Evolutionary conservation across 805 yeast species (phyloP), one percentile per base, ranked within the genome.

Genomic region (Cyberlindnera meyerae): DNA sequence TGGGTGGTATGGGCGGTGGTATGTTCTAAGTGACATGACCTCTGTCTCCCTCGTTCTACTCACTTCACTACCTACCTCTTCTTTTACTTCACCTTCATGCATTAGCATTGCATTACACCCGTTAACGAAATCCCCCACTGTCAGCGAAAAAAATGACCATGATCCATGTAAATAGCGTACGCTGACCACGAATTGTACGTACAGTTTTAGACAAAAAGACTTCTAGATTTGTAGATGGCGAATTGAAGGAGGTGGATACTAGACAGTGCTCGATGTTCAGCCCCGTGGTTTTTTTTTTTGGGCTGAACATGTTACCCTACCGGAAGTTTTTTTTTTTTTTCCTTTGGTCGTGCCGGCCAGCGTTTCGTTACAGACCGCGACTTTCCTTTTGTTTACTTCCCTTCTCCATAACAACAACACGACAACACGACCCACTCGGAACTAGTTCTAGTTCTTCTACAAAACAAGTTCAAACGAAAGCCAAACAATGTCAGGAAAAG

Each of bases 401-500:
- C 32, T 31, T 39, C 34, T 31, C 44, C 25, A 31, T 34, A 30
- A 30, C 37, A 38, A 16, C 24, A 25, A 21, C 11, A 27, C 27
- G 7, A 28, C 35, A 11, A 24, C 18, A 12, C 25, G 16, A 15
- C 16, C 30, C 15, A 18, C 13, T 24, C 13, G 27, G n/a, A n/a
- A n/a, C n/a, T n/a, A n/a, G n/a, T n/a, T n/a, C n/a, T n/a, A n/a
- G n/a, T n/a, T n/a, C n/a, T 12, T 15, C 6, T 8, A 14, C 9
- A 15, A 18, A 27, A 27, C 18, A 5, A 24, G 15, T 18, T 16
- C 14, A 29, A 24, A 8, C 9, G 30, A 22, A 3, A 20, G 37
- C 25, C 27, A 30, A 55, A 28, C 16, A 38, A 87, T 89, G 96
- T 84, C 96, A 37, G 97, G 97, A 51, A 90, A 90, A 77, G 87